phyloP scores from a whole-genome alignment of 805 yeast species.

The Yamadazyma phyllophila region DNA sequence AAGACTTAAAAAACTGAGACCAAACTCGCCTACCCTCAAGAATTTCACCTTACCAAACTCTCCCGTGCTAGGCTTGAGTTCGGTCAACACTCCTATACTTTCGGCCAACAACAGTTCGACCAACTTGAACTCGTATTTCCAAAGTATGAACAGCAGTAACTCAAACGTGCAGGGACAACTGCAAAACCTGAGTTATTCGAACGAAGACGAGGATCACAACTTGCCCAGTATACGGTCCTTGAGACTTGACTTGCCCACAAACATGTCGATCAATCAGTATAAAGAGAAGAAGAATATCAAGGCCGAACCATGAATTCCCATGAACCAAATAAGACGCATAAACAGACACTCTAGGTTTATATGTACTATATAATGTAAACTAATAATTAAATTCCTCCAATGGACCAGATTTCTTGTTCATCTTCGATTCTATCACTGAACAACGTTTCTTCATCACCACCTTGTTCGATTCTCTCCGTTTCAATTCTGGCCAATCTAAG shows the following conservation, averaged over 20 bases:
- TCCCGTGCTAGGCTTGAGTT: conserved; percentile 40
- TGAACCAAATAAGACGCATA: too few relatives aligned
- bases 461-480: conserved; percentile 82
- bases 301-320: conserved; percentile 11
- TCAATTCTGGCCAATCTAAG: conserved; percentile 80
- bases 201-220: conserved; percentile 14
- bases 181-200: conserved; percentile 10
- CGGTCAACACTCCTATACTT: conserved; percentile 39
- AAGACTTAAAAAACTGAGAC: conserved; percentile 46
- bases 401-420: conserved; percentile 76
- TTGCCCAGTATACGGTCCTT: conserved; percentile 52
- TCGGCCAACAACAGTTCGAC: conserved; percentile 43
- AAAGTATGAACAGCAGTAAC: conserved; percentile 20
- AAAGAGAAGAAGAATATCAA: conserved; percentile 13
- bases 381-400: conserved; percentile 8
- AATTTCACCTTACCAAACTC: conserved; percentile 44
- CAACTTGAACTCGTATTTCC: conserved; percentile 35
- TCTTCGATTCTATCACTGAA: conserved; percentile 84
- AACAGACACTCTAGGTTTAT: neutral
- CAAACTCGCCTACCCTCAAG: conserved; percentile 44
- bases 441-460: conserved; percentile 86
- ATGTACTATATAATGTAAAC: conserved; percentile 6
- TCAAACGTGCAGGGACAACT: neutral
- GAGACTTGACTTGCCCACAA: conserved; percentile 50
- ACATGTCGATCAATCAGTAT: conserved; percentile 24